Evolutionary conservation across 2,329 filamentous ascomycete genomes (phyloP), one percentile per base, ranked within the genome.

Genomic region (Mycogone perniciosa): DNA sequence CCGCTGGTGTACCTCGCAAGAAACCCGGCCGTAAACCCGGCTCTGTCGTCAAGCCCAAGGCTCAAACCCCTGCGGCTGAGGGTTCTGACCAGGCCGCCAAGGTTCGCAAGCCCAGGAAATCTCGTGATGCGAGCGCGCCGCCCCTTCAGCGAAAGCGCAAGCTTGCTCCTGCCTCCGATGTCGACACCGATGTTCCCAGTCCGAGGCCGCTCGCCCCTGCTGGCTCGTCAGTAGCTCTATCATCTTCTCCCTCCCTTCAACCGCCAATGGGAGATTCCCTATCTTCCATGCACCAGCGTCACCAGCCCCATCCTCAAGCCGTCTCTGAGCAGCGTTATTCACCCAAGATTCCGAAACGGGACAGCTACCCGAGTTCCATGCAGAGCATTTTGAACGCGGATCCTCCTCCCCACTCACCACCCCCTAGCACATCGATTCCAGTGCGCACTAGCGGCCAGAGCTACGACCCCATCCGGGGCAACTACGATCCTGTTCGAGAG

Each of bases 391-490:
- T 82, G 31, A 82, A 82, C 55, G 74, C 75, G 52, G 77, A 77
- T 29, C 59, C 61, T 13, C 56, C 71, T 68, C n/a, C 70, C 68
- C 48, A 67, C 69, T 41, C 75, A 68, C 53, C 74, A 67, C 37
- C 73, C 69, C 37, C 48, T 68, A 76, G 51, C 71, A 56, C 67
- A 55, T 54, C 71, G 40, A 63, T 71, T 13, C 73, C 75, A 7
- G 71, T 75, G 44, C 75, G 85, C 45, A 84, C 85, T 10, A 87
- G 86, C 61, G 86, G 89, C 40, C 88, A 89, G 62, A 89, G 86
- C 61, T 96, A 93, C 70, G 91, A 96, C 66, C 91, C 91, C 1
- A 90, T 96, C 56, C 82, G 91, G 43, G 88, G 86, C n/a, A 83
- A 79, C 56, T 85, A 83, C 58, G 81, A 85, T 58, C 81, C 81